phyloP scores from a whole-genome alignment of 1,284 basidiomycete genomes.

The Golubevia pallescens region DNA sequence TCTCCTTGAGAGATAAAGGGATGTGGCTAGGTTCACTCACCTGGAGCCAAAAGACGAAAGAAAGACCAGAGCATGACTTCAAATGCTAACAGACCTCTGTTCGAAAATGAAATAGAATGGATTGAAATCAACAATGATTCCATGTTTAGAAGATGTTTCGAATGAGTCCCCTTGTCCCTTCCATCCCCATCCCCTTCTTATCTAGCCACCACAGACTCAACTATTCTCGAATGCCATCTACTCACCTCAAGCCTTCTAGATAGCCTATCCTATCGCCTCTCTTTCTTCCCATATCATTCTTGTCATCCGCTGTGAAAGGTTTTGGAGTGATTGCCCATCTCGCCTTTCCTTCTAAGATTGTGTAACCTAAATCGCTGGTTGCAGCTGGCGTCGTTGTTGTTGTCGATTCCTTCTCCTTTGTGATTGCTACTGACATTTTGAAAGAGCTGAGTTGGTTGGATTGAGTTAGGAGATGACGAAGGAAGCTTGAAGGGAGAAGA shows the following conservation, averaged over 20 bases:
- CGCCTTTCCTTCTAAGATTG: slow-evolving; percentile 16
- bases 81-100: slow-evolving; percentile 30
- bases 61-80: slow-evolving; percentile 43
- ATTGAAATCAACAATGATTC: no score
- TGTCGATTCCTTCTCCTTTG: no score
- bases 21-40: slow-evolving; percentile 1
- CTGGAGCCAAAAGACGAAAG: slow-evolving; percentile 42
- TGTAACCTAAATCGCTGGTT: slow-evolving; percentile 12
- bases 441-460: no score
- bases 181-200: no score
- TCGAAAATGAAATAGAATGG: not conserved
- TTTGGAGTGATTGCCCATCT: slow-evolving; percentile 19
- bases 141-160: no score
- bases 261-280: slow-evolving; percentile 15
- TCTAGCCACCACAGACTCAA: no score
- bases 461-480: no score
- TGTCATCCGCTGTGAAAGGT: slow-evolving; percentile 14
- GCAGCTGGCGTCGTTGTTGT: no score
- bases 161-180: no score
- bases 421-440: no score
- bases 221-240: no score
- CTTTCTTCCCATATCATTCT: slow-evolving; percentile 23
- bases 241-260: slow-evolving; percentile 20
- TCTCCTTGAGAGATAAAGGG: not conserved
- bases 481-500: no score